Conservation (phyloP, 768 basidiomycete species). For the Phaeotremella skinneri region DNA sequence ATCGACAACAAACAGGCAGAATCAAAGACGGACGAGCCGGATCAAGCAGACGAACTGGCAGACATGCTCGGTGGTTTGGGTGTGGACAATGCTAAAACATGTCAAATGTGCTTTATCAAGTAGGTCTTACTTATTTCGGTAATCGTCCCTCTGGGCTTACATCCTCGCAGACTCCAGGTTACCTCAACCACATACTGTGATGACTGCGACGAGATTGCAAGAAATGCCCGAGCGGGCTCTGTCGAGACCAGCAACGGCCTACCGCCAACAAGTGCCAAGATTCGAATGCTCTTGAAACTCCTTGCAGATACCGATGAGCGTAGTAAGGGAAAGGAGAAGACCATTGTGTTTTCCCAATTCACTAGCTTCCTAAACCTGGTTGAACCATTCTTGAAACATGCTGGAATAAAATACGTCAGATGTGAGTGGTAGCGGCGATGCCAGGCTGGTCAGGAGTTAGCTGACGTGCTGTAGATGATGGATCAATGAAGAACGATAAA, state of each 20-base stretch:
- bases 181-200: slow-evolving; percentile 58
- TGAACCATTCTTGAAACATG: slow-evolving; percentile 73
- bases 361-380: slow-evolving; percentile 80
- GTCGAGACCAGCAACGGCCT: slow-evolving; percentile 52
- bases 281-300: slow-evolving; percentile 73
- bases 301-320: slow-evolving; percentile 63
- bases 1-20: slow-evolving; percentile 61
- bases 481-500: slow-evolving; percentile 72
- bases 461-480: slow-evolving; percentile 68
- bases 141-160: slow-evolving; percentile 2
- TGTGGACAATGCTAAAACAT: slow-evolving; percentile 62
- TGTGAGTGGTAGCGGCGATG: slow-evolving; percentile 62
- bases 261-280: slow-evolving; percentile 79
- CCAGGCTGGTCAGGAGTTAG: neutral
- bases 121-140: slow-evolving; percentile 52
- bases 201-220: slow-evolving; percentile 59
- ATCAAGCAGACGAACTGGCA: slow-evolving; percentile 67
- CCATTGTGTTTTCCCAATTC: slow-evolving; percentile 88
- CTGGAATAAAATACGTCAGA: slow-evolving; percentile 70
- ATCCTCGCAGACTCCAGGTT: slow-evolving; percentile 28
- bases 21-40: slow-evolving; percentile 60
- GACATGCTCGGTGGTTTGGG: slow-evolving; percentile 69
- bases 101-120: slow-evolving; percentile 73
- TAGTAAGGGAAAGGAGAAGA: slow-evolving; percentile 70
- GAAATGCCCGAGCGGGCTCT: slow-evolving; percentile 57